phyloP scores from a whole-genome alignment of 306 rosid species.

The Vigna nakashimae region DNA sequence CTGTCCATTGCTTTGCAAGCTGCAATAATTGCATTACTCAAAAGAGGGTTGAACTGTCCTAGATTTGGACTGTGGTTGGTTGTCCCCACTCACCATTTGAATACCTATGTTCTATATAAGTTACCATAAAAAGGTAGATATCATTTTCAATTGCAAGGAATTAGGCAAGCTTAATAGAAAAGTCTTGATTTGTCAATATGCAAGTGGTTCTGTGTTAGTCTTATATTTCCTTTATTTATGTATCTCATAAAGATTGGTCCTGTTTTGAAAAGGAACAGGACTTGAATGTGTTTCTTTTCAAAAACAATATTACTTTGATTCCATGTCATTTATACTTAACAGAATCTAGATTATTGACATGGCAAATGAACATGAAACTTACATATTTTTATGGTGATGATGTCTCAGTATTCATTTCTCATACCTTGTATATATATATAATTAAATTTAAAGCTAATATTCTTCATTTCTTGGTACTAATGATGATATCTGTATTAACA shows the following conservation, averaged over 20 bases:
- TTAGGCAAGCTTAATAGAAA: not conserved
- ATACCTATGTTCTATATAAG: not conserved
- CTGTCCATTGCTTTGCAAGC: slow-evolving; percentile 47
- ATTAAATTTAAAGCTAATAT: no score
- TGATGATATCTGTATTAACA: no score
- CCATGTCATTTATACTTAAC: no score
- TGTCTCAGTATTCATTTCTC: no score
- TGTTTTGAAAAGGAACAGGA: slow-evolving; percentile 1
- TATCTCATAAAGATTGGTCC: not conserved
- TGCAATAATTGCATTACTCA: slow-evolving; percentile 37
- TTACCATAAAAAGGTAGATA: slow-evolving; percentile 11
- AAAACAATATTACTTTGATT: no score
- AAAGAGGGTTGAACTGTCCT: slow-evolving; percentile 46
- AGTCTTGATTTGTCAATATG: not conserved
- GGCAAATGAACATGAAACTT: no score
- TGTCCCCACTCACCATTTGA: slow-evolving; percentile 37
- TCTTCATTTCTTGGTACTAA: no score
- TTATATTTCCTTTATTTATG: not conserved
- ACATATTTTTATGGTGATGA: no score
- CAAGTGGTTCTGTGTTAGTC: not conserved
- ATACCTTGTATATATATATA: no score
- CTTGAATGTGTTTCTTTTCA: no score
- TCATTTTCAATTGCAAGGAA: slow-evolving; percentile 9
- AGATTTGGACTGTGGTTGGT: slow-evolving; percentile 46
- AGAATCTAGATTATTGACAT: no score